Base-by-base conservation (phyloP, 371 early-diverging fungal genomes). In the Batrachochytrium dendrobatidis region DNA sequence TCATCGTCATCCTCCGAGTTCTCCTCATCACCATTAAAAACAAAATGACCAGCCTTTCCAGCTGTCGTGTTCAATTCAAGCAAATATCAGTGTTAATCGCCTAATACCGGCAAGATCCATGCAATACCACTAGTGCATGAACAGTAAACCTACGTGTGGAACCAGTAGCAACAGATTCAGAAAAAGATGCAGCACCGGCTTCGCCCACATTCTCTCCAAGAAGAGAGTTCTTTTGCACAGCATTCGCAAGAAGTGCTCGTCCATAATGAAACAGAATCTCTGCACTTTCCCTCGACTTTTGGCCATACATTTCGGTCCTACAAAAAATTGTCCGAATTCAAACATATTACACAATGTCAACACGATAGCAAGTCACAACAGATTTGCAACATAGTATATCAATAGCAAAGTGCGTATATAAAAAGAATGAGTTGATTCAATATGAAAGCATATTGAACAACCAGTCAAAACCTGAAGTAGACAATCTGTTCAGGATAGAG, bases 201-300 rank as follows among this genome's bases (percentile, higher is more conserved):
- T 60, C 33, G 25, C 48, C 55, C 7, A 24, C 44, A 45, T 34
- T 43, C 18, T 54, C 60, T 12, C 55, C 60, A 8, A 60, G 55
- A 6, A 60, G 55, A 28, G 34, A 10, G 5, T 35, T 60, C 60
- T 60, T 60, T 25, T 34, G 55, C 31, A 46, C 44, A 0, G 53
- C 60, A 45, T 29, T 31, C 17, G 55, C 54, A n/a, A 60, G 35
- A 6, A 60, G 45, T 26, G 60, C 60, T 30, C 55, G 49, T 1
- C 60, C 60, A 54, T 60, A 60, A 31, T 54, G 53, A 26, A 28
- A 54, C 24, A 60, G 35, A 7, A 55, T 54, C 4, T 39, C 28
- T 15, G 48, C 60, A 2, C 34, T 12, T n/a, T 60, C 60, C 20
- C 22, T 12, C 30, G 60, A 45, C 17, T 54, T 34, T 28, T 55